These are phyloP conservation scores for Stachybotrys elegans DNA, from an alignment of 2,329 filamentous ascomycete genomes.

Conservation along the genomic window DNA sequence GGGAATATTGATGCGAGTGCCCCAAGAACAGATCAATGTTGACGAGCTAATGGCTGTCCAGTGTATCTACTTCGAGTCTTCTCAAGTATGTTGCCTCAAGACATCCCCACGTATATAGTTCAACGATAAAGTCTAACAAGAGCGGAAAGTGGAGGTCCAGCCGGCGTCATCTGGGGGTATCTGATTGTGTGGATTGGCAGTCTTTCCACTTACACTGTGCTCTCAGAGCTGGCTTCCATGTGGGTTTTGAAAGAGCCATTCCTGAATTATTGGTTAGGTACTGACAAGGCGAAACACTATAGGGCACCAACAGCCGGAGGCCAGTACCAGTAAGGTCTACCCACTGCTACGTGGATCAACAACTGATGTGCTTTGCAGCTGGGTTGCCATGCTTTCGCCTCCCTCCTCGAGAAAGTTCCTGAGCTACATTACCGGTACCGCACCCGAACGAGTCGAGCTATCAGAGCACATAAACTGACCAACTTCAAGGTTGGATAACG, in stretches of 20 bases:
- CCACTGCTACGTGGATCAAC: neutral
- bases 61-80: neutral
- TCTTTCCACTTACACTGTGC: constrained; percentile 33
- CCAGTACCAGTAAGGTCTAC: constrained; percentile 45
- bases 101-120: neutral
- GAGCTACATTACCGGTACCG: constrained; percentile 23
- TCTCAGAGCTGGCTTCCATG: constrained; percentile 39
- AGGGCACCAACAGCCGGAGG: constrained; percentile 45
- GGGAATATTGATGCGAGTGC: constrained; percentile 25
- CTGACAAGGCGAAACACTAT: neutral
- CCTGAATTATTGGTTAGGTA: neutral
- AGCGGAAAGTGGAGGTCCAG: constrained; percentile 37
- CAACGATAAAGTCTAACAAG: neutral
- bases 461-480: no score
- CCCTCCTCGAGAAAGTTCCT: constrained; percentile 39
- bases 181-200: constrained; percentile 41
- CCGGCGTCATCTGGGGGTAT: constrained; percentile 48
- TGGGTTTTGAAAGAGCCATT: neutral
- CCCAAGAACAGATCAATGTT: constrained; percentile 35
- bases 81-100: neutral
- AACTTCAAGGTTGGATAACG: constrained; percentile 46
- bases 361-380: constrained; percentile 18
- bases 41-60: neutral
- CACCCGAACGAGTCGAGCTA: no score
- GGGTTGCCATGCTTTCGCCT: constrained; percentile 50